Evolutionary conservation across 345 rosid genomes (phyloP), one percentile per base, ranked within the genome.

Genomic region (Schrenkiella parvula): DNA sequence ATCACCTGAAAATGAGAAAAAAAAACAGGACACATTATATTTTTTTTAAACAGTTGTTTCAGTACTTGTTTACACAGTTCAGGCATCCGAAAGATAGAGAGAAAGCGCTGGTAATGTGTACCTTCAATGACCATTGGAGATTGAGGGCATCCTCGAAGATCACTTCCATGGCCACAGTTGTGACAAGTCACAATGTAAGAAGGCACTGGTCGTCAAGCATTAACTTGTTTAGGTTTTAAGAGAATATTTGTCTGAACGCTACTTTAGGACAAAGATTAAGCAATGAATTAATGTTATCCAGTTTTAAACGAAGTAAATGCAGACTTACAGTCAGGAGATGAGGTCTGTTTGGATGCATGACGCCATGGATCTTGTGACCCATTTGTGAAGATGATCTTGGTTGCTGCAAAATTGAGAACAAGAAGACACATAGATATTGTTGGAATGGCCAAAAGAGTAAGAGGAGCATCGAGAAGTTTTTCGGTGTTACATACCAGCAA

Each of bases 351-450:
- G 19, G 97, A 88, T 66, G 98, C 98, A 77, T 88, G 98, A n/a
- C 98, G 98, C 98, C 98, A 93, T 39, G 98, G 98, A 80, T 93
- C 98, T 57, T 93, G 98, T 58, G 98, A 93, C 46, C 98, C 97
- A 68, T 93, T 93, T 44, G 97, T 81, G 71, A 91, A 93, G 43
- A 93, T 64, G 17, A 93, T 88, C 79, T 83, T 93, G 19, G 98
- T 85, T 38, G 86, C 97, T 91, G 91, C 78, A 61, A 50, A 75
- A 12, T 59, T 43, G 23, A 46, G 8, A 39, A 53, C 19, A 58
- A 12, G 39, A 75, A 52, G 32, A 46, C 6, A 21, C 4, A 1
- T 65, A 46, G 21, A 60, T 68, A 18, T 12, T 54, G 25, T 22
- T 34, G 62, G 64, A 14, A 55, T 43, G 35, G n/a, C 42, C 47